phyloP scores from a whole-genome alignment of 169 alveolate genomes.

The Eimeria zaria region DNA sequence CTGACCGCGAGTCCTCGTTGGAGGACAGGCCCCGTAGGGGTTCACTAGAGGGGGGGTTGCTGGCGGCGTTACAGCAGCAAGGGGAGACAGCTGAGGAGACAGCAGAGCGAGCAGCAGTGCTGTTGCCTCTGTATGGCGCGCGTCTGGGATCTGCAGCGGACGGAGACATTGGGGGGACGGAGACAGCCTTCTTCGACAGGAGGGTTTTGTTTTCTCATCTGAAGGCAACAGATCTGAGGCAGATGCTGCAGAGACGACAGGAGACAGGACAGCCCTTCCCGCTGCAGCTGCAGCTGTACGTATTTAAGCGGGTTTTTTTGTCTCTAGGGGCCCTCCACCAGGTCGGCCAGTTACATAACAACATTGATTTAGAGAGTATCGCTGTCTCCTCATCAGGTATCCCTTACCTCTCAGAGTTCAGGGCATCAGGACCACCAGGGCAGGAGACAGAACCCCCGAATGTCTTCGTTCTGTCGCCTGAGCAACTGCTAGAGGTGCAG shows the following conservation, averaged over 20 bases:
- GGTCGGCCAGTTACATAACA: not conserved
- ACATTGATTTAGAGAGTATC: not conserved
- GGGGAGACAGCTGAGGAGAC: constrained; percentile 48
- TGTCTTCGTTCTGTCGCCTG: not conserved
- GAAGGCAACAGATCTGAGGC: not conserved
- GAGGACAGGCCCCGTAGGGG: not conserved
- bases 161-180: constrained; percentile 49
- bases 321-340: constrained; percentile 29
- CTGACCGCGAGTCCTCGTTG: not conserved
- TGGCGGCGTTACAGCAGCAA: not conserved
- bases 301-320: not conserved
- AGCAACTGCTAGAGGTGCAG: not conserved
- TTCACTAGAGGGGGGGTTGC: not conserved
- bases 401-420: constrained; percentile 3
- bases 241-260: constrained; percentile 8
- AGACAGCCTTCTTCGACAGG: not conserved
- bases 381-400: not conserved
- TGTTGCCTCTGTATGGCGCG: constrained; percentile 17
- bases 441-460: not conserved
- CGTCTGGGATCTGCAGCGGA: not conserved
- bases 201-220: not conserved
- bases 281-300: not conserved
- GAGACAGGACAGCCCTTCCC: not conserved
- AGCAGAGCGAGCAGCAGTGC: not conserved
- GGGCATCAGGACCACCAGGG: constrained; percentile 14